These are phyloP conservation scores for Pestalotiopsis sp. DNA, from an alignment of 2,329 filamentous ascomycete species.

Conservation along the genomic window DNA sequence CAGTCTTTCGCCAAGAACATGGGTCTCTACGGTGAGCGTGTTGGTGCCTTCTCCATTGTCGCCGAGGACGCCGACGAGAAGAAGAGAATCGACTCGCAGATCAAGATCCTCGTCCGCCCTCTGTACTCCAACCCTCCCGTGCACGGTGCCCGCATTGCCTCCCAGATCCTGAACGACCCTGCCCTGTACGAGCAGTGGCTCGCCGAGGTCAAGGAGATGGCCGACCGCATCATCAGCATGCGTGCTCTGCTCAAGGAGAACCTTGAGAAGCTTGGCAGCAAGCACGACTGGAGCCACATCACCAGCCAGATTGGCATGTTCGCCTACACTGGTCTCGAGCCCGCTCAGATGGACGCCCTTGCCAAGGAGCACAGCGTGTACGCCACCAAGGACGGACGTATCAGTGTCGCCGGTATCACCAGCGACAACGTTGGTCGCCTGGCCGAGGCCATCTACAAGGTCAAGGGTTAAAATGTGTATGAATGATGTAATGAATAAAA, in stretches of 20 bases:
- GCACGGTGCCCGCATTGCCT: conserved; percentile 92
- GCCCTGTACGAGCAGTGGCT: conserved; percentile 92
- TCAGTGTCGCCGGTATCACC: conserved; percentile 85
- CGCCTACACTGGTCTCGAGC: conserved; percentile 90
- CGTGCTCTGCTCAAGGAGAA: conserved; percentile 91
- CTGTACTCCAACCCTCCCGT: conserved; percentile 98
- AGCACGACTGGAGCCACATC: conserved; percentile 99
- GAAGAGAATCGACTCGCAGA: conserved; percentile 93
- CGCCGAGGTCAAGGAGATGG: conserved; percentile 96
- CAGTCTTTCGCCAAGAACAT: conserved; percentile 99
- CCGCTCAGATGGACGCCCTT: conserved; percentile 88
- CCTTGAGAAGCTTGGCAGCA: conserved; percentile 91
- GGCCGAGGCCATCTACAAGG: conserved; percentile 82
- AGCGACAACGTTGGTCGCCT: conserved; percentile 77
- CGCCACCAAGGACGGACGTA: conserved; percentile 89
- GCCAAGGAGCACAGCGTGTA: conserved; percentile 98
- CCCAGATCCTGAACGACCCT: conserved; percentile 85
- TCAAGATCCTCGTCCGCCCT: conserved; percentile 97
- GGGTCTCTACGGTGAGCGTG: conserved; percentile 98
- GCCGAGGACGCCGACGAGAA: conserved; percentile 85
- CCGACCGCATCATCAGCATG: conserved; percentile 99
- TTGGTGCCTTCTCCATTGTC: conserved; percentile 94
- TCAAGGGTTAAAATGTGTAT: conserved; percentile 62
- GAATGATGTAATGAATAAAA: conserved; percentile 9
- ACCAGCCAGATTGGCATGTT: conserved; percentile 99